These are phyloP conservation scores for Trichoderma koningii DNA, from an alignment of 2,329 filamentous ascomycete genomes.

Conservation along the genomic window DNA sequence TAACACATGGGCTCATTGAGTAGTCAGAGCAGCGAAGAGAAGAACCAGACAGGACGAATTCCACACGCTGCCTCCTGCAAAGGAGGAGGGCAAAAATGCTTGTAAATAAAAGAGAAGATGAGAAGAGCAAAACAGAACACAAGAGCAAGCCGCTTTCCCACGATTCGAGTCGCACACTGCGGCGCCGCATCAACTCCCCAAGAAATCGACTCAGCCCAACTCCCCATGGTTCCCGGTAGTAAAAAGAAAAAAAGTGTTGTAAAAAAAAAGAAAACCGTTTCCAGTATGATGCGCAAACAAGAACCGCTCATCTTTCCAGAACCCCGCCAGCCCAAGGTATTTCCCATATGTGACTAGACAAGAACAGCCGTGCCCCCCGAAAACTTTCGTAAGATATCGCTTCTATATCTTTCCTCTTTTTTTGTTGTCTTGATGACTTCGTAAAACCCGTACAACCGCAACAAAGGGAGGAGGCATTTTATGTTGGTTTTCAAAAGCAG, in stretches of 20 bases:
- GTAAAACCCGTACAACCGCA: slow-evolving; percentile 44
- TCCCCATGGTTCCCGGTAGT: slow-evolving; percentile 38
- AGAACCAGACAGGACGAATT: slow-evolving; percentile 27
- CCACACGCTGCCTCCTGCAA: slow-evolving; percentile 22
- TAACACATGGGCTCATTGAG: slow-evolving; percentile 31
- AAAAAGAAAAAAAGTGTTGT: slow-evolving; percentile 1
- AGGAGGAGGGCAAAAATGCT: slow-evolving; percentile 4
- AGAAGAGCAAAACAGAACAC: slow-evolving; percentile 12
- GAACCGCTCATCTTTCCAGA: slow-evolving; percentile 42
- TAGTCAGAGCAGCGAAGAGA: slow-evolving; percentile 29
- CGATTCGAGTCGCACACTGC: slow-evolving; percentile 37
- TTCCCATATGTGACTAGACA: slow-evolving; percentile 45
- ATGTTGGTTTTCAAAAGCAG: slow-evolving; percentile 20
- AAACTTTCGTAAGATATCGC: slow-evolving; percentile 39
- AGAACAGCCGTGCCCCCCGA: slow-evolving; percentile 37
- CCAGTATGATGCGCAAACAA: slow-evolving; percentile 37
- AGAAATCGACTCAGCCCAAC: slow-evolving; percentile 40
- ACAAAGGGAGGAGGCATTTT: slow-evolving; percentile 39
- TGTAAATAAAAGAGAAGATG: slow-evolving; percentile 24
- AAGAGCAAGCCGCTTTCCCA: slow-evolving; percentile 35
- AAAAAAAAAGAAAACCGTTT: slow-evolving; percentile 33
- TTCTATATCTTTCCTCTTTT: slow-evolving; percentile 51
- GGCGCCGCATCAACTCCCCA: slow-evolving; percentile 32
- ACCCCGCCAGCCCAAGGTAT: slow-evolving; percentile 34
- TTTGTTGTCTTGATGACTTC: slow-evolving; percentile 47